A percentile compares a stretch with the other conserved stretches of the same genome.
These are phyloP conservation scores for Plasmopara halstedii DNA, from an alignment of 352 stramenopile genomes.

Conservation along the genomic window DNA sequence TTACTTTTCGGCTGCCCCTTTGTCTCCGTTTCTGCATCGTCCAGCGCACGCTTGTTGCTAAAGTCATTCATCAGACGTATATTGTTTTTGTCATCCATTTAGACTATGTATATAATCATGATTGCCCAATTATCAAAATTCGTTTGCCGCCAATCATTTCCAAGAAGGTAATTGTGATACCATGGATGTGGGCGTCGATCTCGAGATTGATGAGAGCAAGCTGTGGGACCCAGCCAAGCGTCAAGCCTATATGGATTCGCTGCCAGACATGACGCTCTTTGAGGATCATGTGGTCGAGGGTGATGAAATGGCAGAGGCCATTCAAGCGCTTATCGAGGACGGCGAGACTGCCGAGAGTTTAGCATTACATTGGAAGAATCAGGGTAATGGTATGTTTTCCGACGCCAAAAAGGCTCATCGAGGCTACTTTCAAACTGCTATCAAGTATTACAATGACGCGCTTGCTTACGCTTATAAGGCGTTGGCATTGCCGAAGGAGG, in stretches of 20 bases:
- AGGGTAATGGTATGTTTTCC: conserved; percentile 81
- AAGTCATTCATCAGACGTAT: conserved; percentile 12
- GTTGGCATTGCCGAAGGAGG: conserved; percentile 47
- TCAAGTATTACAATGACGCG: conserved; percentile 76
- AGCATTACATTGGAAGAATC: conserved; percentile 83
- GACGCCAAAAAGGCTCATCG: conserved; percentile 63
- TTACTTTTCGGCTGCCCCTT: not conserved
- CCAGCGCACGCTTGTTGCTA: conserved; percentile 29
- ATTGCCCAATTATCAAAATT: too few species aligned
- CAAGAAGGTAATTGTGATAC: not conserved
- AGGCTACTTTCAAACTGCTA: conserved; percentile 64
- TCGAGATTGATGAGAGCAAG: conserved; percentile 85
- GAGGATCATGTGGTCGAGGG: conserved; percentile 83
- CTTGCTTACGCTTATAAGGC: conserved; percentile 74
- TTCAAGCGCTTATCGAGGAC: conserved; percentile 82
- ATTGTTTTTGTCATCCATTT: too few species aligned
- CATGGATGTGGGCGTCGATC: conserved; percentile 72
- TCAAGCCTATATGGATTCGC: conserved; percentile 78
- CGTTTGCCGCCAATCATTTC: conserved; percentile 18
- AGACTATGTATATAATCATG: too few species aligned
- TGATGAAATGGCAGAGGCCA: conserved; percentile 80
- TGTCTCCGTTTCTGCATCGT: conserved; percentile 11
- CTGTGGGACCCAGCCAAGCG: conserved; percentile 68
- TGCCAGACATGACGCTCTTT: conserved; percentile 85
- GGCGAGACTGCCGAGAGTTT: conserved; percentile 81